A percentile compares a stretch with the other conserved stretches of the same genome.
Conservation (phyloP, 192 early-diverging fungal genomes). For the Globomyces pollinis-pini region DNA sequence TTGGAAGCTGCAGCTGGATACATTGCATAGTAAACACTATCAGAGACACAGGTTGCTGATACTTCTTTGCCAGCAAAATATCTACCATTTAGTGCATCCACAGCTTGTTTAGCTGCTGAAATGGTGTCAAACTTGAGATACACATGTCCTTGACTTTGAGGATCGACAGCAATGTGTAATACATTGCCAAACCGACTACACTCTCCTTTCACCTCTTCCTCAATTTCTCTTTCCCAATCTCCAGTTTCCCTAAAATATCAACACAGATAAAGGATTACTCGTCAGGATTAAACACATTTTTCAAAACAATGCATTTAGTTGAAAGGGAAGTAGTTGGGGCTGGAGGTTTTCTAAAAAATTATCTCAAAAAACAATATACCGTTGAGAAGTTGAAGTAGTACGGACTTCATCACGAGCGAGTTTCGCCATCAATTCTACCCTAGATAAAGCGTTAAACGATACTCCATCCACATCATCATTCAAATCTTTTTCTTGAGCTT, state of each 20-base stretch:
- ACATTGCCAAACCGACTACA: conserved; percentile 71
- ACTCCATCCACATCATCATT: conserved; percentile 49
- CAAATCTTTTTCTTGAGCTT: conserved; percentile 19
- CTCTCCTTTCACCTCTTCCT: conserved; percentile 77
- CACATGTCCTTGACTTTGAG: conserved; percentile 64
- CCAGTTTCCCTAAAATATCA: conserved; percentile 63
- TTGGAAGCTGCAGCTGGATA: conserved; percentile 52
- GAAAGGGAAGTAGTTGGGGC: conserved; percentile 15
- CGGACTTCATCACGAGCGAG: conserved; percentile 47
- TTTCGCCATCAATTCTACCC: conserved; percentile 76
- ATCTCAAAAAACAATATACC: no score
- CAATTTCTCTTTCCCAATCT: conserved; percentile 77
- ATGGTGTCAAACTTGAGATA: conserved; percentile 74
- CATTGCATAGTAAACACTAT: conserved; percentile 57
- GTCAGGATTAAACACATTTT: conserved; percentile 80
- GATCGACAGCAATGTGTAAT: conserved; percentile 65
- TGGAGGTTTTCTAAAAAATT: conserved; percentile 11
- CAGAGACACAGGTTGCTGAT: conserved; percentile 49
- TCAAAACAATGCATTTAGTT: conserved; percentile 63
- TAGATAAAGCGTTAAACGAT: conserved; percentile 57
- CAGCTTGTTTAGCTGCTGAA: conserved; percentile 57
- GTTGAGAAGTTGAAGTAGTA: conserved; percentile 14
- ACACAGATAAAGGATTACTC: conserved; percentile 52
- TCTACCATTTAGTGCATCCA: conserved; percentile 66
- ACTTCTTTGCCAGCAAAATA: conserved; percentile 88